Base-by-base conservation (phyloP, 768 basidiomycete species). In the Hydnum rufescens region DNA sequence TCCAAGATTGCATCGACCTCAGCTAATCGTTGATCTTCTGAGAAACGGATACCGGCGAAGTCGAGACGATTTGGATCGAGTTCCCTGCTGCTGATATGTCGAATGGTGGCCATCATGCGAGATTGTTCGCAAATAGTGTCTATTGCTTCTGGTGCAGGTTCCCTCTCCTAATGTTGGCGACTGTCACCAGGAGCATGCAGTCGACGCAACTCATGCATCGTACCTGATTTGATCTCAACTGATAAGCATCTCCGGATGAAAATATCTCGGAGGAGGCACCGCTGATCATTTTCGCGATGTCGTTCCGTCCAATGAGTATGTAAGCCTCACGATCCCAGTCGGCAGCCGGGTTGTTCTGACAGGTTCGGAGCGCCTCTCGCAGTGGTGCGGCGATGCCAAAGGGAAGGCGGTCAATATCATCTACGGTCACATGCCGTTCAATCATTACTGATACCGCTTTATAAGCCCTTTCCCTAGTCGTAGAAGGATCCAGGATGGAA, bases 1-100 rank as follows among this genome's bases (percentile, higher is more conserved):
- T 83, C 86, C 18, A 99, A 65, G 75, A 97, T 84, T 1, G 88
- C 74, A 8, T 82, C 80, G 3, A 93, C 89, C 62, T 99, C 95
- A 43, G 90, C 84, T 30, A 99, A 63, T 32, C 93, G 73, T 19
- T 82, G 74, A 65, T 99, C 95, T 56, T 85, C 78, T 4, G 84
- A 84, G 60, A 96, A 96, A 3, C 93, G 77, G 48, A 90, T 82
- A 50, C 77, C 77, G 0, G 83, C 76, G 65, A 84, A 82, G 48
- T 82, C 78, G 46, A 80, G 74, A 32, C 78, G 64, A 49, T 32
- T 42, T 56, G 53, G 50, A 42, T 58, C 61, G n/a, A 49, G 23
- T n/a, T 49, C 44, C 28, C 18, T 42, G 16, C 18, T 23, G 22
- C 6, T 30, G 4, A 16, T 16, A 30, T 30, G n/a, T 6, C 30